Evolutionary conservation across 139 green algal species (phyloP).

Genomic region (Zygnema circumcarinatum): DNA sequence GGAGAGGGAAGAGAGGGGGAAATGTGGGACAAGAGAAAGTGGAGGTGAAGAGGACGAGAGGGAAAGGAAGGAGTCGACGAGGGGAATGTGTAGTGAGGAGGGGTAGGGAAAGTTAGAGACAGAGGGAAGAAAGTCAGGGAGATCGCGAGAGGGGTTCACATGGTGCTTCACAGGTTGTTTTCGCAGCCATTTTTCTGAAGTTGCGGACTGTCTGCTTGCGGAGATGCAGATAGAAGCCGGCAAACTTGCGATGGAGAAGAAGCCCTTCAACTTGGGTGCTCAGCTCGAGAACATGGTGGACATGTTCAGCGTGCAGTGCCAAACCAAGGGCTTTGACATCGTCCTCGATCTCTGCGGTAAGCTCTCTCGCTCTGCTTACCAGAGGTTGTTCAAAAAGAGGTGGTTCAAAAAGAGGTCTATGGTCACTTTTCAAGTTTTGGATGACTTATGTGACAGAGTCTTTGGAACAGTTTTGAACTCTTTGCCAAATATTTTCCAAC

Average conservation of each 20-base stretch:
- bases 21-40: not conserved
- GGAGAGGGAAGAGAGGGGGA: not conserved
- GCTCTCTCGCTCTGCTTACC: too few species aligned
- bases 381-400: not conserved
- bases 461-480: not conserved
- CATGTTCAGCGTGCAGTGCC: constrained; percentile 42
- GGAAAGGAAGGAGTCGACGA: not conserved
- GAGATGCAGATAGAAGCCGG: constrained; percentile 37
- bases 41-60: not conserved
- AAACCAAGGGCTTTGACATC: constrained; percentile 27
- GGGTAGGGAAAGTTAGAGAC: not conserved
- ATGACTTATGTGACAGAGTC: not conserved
- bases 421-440: not conserved
- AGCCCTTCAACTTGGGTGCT: constrained; percentile 23
- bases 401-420: not conserved
- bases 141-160: not conserved
- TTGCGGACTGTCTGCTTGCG: not conserved
- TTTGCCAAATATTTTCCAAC: too few species aligned
- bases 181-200: too few species aligned
- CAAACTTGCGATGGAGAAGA: constrained; percentile 28
- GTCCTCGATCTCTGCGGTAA: constrained; percentile 26
- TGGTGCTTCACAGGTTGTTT: too few species aligned
- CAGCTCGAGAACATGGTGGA: constrained; percentile 34
- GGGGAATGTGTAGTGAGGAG: not conserved
- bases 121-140: not conserved